A percentile compares a stretch with the other conserved stretches of the same genome.
Conservation (phyloP, 176 grass and related monocot species). For the Triticum dicoccoides region DNA sequence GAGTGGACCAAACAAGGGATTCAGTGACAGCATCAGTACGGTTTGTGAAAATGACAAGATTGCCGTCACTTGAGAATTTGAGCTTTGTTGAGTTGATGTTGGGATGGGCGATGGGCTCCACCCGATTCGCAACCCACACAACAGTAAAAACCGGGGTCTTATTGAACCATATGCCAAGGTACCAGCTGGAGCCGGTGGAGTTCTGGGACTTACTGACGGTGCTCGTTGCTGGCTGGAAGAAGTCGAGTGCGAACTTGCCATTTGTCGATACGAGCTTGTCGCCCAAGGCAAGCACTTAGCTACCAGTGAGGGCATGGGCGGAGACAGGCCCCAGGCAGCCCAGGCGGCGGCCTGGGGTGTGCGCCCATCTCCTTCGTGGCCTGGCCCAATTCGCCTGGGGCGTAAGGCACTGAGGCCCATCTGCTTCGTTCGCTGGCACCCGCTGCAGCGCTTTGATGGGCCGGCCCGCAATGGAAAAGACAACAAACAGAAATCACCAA, state of each 20-base stretch:
- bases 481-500: too few relatives aligned
- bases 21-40: neutral
- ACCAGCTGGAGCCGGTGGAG: neutral
- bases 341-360: too few relatives aligned
- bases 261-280: conserved; percentile 37
- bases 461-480: too few relatives aligned
- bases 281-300: neutral
- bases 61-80: neutral
- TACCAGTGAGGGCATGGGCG: neutral
- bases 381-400: too few relatives aligned
- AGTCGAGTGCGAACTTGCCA: conserved; percentile 41
- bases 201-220: neutral
- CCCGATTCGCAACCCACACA: neutral
- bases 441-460: too few relatives aligned
- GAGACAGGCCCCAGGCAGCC: too few relatives aligned
- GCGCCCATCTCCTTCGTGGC: too few relatives aligned
- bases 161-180: neutral
- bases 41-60: neutral
- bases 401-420: too few relatives aligned
- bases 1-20: neutral
- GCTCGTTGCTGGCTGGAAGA: conserved; percentile 4
- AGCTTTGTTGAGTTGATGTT: neutral
- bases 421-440: too few relatives aligned
- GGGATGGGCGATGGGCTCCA: neutral
- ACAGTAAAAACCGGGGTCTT: neutral